Base-by-base conservation (phyloP, 202 grass and related monocot species). In the Alloteropsis angusta region DNA sequence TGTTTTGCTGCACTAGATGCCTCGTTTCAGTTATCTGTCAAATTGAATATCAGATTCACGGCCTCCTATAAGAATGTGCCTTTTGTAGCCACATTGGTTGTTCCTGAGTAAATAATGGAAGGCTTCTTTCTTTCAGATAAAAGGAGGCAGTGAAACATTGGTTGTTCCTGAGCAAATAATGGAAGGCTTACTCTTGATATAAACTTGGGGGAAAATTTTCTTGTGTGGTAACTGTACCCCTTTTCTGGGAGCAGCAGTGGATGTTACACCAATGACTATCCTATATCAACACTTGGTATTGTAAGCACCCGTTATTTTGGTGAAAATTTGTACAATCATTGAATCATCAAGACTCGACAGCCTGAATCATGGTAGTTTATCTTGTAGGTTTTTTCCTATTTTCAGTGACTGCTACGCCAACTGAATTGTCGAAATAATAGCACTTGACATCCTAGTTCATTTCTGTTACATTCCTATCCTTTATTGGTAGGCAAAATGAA, bases 151-250 rank as follows among this genome's bases (percentile, higher is more conserved):
- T 16, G 23, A 50, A 58, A 49, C 17, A 58, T 76, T 39, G 63
- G 42, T 21, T 50, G 47, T 23, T 58, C 39, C 44, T 65, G 46
- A 62, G 5, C 34, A 88, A 88, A 84, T 74, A 88, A 65, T 39
- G 53, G 70, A 63, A 72, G 47, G 47, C 61, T 81, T 88, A 32
- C 70, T 53, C 63, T 75, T 84, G 68, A 60, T 80, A 65, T 76
- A 64, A 58, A 71, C 13, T 46, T 46, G 15, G 71, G 56, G 28
- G 44, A 30, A 45, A 43, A 30, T 30, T 54, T 60, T 62, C n/a
- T 80, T 50, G 6, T 48, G 36, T 37, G 42, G n/a, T 53, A 65
- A 22, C 14, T 56, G 55, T 28, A 47, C 39, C 17, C 36, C 18
- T 35, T 71, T 84, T 62, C 4, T 18, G 7, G 58, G 22, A 60